These are phyloP conservation scores for Setomelanomma holmii DNA, from an alignment of 2,329 filamentous ascomycete genomes.

Conservation along the genomic window DNA sequence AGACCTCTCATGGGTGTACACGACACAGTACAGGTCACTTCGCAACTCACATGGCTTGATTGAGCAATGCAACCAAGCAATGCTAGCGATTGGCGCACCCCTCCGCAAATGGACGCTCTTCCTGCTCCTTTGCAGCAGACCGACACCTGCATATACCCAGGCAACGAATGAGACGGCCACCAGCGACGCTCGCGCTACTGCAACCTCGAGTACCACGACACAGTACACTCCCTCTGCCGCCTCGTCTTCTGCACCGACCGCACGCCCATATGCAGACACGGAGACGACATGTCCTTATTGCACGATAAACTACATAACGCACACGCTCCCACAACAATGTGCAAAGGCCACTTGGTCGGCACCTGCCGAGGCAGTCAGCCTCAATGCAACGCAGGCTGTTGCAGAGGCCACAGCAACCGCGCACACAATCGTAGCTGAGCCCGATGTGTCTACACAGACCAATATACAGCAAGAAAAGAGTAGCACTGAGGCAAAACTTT, in stretches of 20 bases:
- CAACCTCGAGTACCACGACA: constrained; percentile 30
- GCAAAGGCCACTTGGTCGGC: constrained; percentile 66
- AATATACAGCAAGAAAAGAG: constrained; percentile 10
- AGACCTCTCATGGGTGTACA: constrained; percentile 18
- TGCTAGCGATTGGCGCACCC: constrained; percentile 48
- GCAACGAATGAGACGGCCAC: constrained; percentile 41
- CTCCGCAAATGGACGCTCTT: constrained; percentile 46
- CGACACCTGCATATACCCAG: constrained; percentile 33
- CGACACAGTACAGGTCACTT: constrained; percentile 21
- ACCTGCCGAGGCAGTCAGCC: constrained; percentile 20
- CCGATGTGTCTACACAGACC: constrained; percentile 13
- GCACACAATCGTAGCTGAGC: constrained; percentile 16
- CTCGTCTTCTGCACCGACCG: constrained; percentile 7
- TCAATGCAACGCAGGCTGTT: constrained; percentile 16
- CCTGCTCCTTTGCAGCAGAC: constrained; percentile 43
- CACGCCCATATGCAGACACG: constrained; percentile 33
- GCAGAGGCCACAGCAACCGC: constrained; percentile 16
- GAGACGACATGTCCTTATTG: constrained; percentile 58
- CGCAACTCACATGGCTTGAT: constrained; percentile 31
- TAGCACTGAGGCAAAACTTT: not conserved
- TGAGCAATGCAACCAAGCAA: constrained; percentile 49
- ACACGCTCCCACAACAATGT: constrained; percentile 78
- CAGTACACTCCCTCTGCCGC: constrained; percentile 18
- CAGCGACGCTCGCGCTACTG: constrained; percentile 29
- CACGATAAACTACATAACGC: constrained; percentile 83